Evolutionary conservation across 306 rosid species (phyloP).

Genomic region (Hylodesmum podocarpum): DNA sequence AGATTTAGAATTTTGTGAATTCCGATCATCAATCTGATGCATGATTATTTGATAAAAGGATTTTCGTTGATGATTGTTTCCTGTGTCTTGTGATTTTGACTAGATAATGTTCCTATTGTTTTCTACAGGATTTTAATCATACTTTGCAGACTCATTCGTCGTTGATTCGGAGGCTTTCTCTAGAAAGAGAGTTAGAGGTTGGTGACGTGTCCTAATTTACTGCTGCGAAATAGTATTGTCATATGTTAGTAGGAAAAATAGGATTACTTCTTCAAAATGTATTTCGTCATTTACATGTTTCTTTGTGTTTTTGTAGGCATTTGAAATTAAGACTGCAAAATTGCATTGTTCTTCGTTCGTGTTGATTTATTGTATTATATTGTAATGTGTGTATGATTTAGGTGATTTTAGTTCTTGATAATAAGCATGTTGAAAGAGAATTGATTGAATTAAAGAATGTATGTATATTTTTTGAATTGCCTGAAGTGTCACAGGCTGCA

Average conservation of each 20-base stretch:
- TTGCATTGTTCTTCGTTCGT: background rate
- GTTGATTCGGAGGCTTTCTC: constrained; percentile 81
- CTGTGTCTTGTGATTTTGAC: background rate
- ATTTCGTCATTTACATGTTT: background rate
- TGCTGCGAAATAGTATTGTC: background rate
- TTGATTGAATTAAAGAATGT: background rate
- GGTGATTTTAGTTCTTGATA: background rate
- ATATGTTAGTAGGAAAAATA: background rate
- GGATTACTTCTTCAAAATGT: background rate
- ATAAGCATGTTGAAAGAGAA: background rate
- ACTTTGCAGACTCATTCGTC: constrained; percentile 89
- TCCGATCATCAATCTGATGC: background rate
- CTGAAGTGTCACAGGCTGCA: background rate
- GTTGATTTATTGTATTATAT: background rate
- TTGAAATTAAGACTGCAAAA: background rate
- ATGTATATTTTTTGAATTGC: background rate
- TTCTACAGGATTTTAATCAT: constrained; percentile 52
- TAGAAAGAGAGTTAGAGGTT: constrained; percentile 81
- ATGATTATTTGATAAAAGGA: background rate
- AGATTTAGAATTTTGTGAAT: background rate
- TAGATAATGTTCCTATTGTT: background rate
- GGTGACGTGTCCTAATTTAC: constrained; percentile 31
- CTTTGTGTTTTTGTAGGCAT: background rate
- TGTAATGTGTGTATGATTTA: background rate
- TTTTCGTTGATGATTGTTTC: background rate